phyloP scores from a whole-genome alignment of 140 eudicot genomes.

The Senecio squalidus region DNA sequence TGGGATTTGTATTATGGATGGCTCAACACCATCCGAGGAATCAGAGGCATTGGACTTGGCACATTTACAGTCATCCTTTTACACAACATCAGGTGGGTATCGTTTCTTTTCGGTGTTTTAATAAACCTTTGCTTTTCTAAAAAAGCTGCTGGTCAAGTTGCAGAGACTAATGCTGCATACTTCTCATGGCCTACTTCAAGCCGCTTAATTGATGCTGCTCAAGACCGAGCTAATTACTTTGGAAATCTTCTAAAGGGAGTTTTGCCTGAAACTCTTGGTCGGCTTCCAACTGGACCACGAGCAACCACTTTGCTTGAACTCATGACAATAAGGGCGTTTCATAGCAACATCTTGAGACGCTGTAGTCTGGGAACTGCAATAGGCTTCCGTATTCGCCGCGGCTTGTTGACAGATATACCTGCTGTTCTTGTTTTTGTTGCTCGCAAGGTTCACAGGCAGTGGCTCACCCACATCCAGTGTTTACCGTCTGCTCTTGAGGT shows the following conservation, averaged over 20 bases:
- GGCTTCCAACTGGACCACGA: conserved; percentile 68
- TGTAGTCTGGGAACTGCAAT: conserved; percentile 85
- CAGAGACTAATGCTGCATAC: conserved; percentile 73
- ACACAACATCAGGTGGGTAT: conserved; percentile 37
- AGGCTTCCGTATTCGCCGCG: conserved; percentile 70
- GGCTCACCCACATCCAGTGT: conserved; percentile 71
- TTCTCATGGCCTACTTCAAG: conserved; percentile 93
- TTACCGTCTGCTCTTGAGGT: conserved; percentile 92
- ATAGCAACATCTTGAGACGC: conserved; percentile 69
- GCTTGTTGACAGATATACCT: conserved; percentile 67
- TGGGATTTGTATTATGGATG: conserved; percentile 35
- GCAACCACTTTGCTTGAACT: conserved; percentile 83
- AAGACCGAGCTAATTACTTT: conserved; percentile 75
- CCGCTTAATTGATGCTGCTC: conserved; percentile 62
- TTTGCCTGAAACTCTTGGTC: conserved; percentile 70
- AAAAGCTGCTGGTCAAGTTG: conserved; percentile 55
- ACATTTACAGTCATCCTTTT: conserved; percentile 31
- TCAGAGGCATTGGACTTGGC: conserved; percentile 68
- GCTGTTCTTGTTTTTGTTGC: conserved; percentile 92
- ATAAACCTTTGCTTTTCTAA: conserved; percentile 40
- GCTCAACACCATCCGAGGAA: conserved; percentile 67
- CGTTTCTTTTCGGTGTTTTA: too few species aligned
- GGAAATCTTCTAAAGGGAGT: conserved; percentile 83
- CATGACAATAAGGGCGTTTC: conserved; percentile 89
- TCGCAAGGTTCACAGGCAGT: conserved; percentile 78